Base-by-base conservation (phyloP, 257 asterid genomes). In the Forsythia viridissima region DNA sequence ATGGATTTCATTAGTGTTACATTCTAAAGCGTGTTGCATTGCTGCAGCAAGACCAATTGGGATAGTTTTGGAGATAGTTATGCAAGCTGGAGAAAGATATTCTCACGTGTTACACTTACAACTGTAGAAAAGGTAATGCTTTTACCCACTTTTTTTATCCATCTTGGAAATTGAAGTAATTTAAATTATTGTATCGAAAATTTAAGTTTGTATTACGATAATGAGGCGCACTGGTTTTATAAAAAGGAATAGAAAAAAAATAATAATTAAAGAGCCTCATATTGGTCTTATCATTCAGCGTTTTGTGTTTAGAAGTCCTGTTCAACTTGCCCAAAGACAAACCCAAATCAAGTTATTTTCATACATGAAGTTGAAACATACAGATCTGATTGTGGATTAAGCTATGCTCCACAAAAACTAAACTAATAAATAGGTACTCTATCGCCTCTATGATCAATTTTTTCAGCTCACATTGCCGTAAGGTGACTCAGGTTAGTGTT, bases 21-120 rank as follows among this genome's bases (percentile, higher is more conserved):
- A 94, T 82, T 74, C 87, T 51, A 91, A 89, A 80, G 99, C 99
- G 24, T 98, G 99, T 76, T 93, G 97, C 85, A 96, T 98, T 89
- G 99, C 96, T 84, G 97, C 98, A 59, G 99, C 97, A 52, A 98
- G 99, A 76, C 98, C 99, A 55, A 21, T 94, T 78, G 99, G 99
- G 78, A 96, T 98, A 83, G 99, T 91, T 67, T 82, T 92, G 38
- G 99, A 96, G 90, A 98, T 97, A 74, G 99, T 92, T 88, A 20
- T 96, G 80, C 89, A 98, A 85, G 98, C 98, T 80, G 99, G 99
- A 96, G 40, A 93, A 87, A 83, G 99, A 98, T 78, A 92, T 97
- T 67, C 98, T 98, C 89, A 89, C 94, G 91, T 96, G 99, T 86
- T 96, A 96, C 83, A 93, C 98, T 42, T 96, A 96, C 87, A 92